These are phyloP conservation scores for Carallia pectinifolia DNA, from an alignment of 345 rosid genomes.

Conservation along the genomic window DNA sequence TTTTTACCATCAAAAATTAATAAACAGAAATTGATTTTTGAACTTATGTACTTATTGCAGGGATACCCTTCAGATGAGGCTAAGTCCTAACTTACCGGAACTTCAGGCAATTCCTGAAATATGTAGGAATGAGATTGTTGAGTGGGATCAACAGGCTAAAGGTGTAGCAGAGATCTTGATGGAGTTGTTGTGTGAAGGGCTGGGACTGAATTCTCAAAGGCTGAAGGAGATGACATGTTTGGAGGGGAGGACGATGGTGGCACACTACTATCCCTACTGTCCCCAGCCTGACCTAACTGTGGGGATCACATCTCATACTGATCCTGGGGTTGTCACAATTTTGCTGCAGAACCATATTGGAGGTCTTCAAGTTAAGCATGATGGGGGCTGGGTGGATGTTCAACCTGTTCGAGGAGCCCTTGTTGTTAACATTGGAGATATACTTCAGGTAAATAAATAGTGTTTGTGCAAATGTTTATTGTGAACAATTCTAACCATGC, in stretches of 20 bases:
- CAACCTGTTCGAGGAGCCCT: constrained; percentile 45
- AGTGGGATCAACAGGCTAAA: constrained; percentile 14
- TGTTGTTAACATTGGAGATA: constrained; percentile 50
- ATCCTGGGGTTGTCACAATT: constrained; percentile 18
- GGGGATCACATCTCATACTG: constrained; percentile 17
- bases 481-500: too few relatives aligned
- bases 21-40: background rate
- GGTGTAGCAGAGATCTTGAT: constrained; percentile 13
- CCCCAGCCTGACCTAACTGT: constrained; percentile 25
- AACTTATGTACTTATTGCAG: constrained; percentile 11
- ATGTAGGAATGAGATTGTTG: constrained; percentile 16
- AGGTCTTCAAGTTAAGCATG: constrained; percentile 17
- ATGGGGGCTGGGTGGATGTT: constrained; percentile 13
- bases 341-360: constrained; percentile 19
- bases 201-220: constrained; percentile 5
- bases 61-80: constrained; percentile 41
- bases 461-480: too few relatives aligned
- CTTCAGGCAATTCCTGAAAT: constrained; percentile 12
- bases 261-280: constrained; percentile 23
- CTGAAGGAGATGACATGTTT: constrained; percentile 17
- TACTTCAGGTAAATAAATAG: constrained; percentile 37
- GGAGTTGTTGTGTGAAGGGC: constrained; percentile 27
- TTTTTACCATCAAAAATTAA: too few relatives aligned
- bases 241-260: constrained; percentile 14
- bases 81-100: constrained; percentile 14